These are phyloP conservation scores for Phanerochaete sordida DNA, from an alignment of 768 basidiomycete genomes.

Conservation along the genomic window DNA sequence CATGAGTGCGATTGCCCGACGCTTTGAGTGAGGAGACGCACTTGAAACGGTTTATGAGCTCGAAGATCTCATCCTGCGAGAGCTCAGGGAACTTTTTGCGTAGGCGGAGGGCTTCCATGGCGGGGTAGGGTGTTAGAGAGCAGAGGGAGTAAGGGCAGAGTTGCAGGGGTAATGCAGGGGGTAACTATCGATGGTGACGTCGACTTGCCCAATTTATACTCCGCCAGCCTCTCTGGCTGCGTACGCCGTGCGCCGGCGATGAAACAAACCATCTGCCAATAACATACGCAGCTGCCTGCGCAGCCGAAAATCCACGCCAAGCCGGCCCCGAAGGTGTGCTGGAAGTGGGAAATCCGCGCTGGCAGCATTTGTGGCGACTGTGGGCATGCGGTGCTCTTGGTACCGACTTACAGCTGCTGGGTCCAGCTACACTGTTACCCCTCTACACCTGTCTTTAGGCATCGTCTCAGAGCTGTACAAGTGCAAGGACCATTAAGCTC, in stretches of 20 bases:
- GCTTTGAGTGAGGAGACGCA: slow-evolving; percentile 38
- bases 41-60: slow-evolving; percentile 96
- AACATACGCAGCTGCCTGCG: neutral
- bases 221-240: neutral
- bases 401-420: no score
- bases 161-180: neutral
- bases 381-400: no score
- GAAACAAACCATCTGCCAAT: neutral
- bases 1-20: neutral
- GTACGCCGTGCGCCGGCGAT: slow-evolving; percentile 2
- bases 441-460: no score
- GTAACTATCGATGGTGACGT: slow-evolving; percentile 8
- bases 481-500: no score
- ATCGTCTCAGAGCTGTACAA: no score
- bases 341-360: no score
- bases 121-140: neutral
- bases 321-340: neutral
- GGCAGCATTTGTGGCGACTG: no score
- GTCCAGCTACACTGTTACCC: no score
- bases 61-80: slow-evolving; percentile 89
- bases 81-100: slow-evolving; percentile 93
- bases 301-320: neutral
- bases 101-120: slow-evolving; percentile 81
- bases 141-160: no score
- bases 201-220: slow-evolving; percentile 5